Base-by-base conservation (phyloP, 495 filamentous ascomycete genomes). In the Tuber calosporum region DNA sequence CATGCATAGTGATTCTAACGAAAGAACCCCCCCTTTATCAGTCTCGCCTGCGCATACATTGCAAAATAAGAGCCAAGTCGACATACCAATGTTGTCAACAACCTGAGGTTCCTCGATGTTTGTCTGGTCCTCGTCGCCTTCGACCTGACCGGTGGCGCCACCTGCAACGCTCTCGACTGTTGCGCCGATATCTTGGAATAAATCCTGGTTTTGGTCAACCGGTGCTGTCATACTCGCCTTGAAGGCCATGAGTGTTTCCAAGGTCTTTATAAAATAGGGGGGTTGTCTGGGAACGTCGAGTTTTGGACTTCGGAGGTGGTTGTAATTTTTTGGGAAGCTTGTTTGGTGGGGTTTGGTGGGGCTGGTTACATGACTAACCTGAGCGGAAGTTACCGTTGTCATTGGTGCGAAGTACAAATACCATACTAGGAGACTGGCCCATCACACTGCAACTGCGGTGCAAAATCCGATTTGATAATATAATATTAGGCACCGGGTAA, bases 1-100 rank as follows among this genome's bases (percentile, higher is more conserved):
- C 90, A 94, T 93, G 83, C 92, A 94, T 38, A 93, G 83, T 77
- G 87, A 90, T 77, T 93, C 87, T 80, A 30, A 6, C 38, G 26
- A 36, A n/a, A 15, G 19, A 75, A 37, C 26, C 19, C 36, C 8
- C 30, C 22, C 17, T 48, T 70, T 37, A 73, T 67, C 34, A 30
- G 4, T n/a, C 45, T 1, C 36, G 20, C 37, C 8, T 11, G 7
- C 30, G 30, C 41, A 22, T 66, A 40, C 30, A 26, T 19, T 7
- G 45, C 41, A 67, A 20, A 38, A 37, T 36, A 45, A 41, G 39
- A 41, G 20, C 1, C 15, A 26, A 48, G 30, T 6, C 45, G 40
- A 69, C 42, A 43, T 74, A 80, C 79, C 87, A 66, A 89, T 87
- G 39, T 80, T 82, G 71, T 82, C 80, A 39, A 82, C 76, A 48